A percentile compares a stretch with the other conserved stretches of the same genome.
Conservation (phyloP, 345 rosid species). For the Lepidium africanum region DNA sequence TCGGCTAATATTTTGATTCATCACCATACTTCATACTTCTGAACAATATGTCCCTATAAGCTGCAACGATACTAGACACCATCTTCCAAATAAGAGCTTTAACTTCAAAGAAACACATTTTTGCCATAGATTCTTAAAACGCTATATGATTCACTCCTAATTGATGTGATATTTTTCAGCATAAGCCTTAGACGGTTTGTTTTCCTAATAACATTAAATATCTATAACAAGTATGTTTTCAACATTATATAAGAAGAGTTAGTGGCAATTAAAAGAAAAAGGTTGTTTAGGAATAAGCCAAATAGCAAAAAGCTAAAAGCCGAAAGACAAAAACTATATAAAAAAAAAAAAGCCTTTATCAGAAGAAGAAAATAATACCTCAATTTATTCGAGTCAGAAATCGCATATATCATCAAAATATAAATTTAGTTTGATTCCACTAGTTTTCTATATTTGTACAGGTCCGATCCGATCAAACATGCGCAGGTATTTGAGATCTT, state of each 20-base stretch:
- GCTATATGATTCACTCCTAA: too few species aligned
- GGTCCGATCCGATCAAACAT: neutral
- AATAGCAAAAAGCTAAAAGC: conserved; percentile 3
- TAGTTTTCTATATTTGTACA: neutral
- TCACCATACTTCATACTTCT: too few species aligned
- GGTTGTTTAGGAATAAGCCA: neutral
- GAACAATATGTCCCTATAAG: too few species aligned
- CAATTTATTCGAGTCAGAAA: conserved; percentile 11
- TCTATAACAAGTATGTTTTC: neutral
- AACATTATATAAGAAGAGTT: neutral
- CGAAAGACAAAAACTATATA: conserved; percentile 7
- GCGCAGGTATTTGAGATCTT: neutral
- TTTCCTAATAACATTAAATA: neutral
- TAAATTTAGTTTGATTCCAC: conserved; percentile 10
- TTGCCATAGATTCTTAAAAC: too few species aligned
- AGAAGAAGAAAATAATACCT: neutral
- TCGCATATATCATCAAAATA: neutral
- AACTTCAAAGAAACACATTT: too few species aligned
- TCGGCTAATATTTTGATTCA: too few species aligned
- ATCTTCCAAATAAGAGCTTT: too few species aligned
- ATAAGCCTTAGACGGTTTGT: neutral
- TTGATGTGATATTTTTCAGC: neutral
- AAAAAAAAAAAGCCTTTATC: neutral
- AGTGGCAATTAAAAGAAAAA: conserved; percentile 1
- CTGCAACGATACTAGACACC: too few species aligned